These are phyloP conservation scores for Heracleum sosnowskyi DNA, from an alignment of 129 eudicot genomes.

Conservation along the genomic window DNA sequence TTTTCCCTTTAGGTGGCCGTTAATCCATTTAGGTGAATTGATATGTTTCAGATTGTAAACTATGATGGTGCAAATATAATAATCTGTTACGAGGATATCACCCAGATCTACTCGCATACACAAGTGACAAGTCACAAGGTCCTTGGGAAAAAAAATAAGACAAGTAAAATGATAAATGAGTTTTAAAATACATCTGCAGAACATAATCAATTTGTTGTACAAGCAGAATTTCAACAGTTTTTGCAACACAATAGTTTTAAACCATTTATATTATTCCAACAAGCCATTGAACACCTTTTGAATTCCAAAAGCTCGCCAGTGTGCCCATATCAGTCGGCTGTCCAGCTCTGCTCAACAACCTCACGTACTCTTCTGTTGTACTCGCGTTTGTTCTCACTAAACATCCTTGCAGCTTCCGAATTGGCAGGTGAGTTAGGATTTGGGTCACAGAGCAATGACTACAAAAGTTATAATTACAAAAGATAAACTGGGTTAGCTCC, in stretches of 20 bases:
- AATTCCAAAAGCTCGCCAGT: conserved; percentile 7
- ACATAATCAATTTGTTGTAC: conserved; percentile 10
- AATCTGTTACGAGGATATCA: background rate
- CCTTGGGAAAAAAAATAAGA: background rate
- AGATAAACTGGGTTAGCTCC: background rate
- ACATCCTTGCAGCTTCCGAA: conserved; percentile 59
- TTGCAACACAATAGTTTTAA: conserved; percentile 12
- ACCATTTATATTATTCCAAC: conserved; percentile 20
- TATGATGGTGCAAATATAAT: background rate
- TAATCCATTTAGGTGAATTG: background rate
- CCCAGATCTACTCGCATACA: background rate
- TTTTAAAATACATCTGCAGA: conserved; percentile 4
- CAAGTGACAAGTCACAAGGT: background rate
- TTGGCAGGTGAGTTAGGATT: conserved; percentile 65
- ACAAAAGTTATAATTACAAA: background rate
- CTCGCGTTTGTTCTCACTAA: conserved; percentile 49
- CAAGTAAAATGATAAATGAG: conserved; percentile 3
- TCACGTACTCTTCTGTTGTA: conserved; percentile 56
- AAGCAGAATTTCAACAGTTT: conserved; percentile 16
- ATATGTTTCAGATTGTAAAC: background rate
- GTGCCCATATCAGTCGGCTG: conserved; percentile 35
- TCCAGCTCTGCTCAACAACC: conserved; percentile 65
- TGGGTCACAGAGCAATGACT: conserved; percentile 59
- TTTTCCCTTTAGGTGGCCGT: background rate
- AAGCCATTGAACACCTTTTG: background rate